These are phyloP conservation scores for Amanita pallidorosea DNA, from an alignment of 768 basidiomycete species.

Conservation along the genomic window DNA sequence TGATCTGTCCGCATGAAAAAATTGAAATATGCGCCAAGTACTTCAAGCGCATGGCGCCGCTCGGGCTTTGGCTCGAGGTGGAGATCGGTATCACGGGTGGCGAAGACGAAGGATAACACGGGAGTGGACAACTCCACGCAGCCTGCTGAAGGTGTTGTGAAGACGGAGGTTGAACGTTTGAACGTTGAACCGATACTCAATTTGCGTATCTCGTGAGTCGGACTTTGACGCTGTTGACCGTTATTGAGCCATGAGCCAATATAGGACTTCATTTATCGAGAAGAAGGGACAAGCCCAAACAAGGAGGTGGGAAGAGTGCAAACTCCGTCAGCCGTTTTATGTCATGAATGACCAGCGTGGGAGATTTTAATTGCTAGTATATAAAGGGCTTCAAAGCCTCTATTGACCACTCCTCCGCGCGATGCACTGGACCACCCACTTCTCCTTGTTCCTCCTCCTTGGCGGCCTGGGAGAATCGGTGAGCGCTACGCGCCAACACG, in stretches of 20 bases:
- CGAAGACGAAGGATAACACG: constrained; percentile 97
- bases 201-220: constrained; percentile 85
- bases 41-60: constrained; percentile 87
- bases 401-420: too few species aligned
- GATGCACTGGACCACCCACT: background rate
- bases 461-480: background rate
- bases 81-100: constrained; percentile 99
- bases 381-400: too few species aligned
- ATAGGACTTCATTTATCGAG: constrained; percentile 75
- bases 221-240: background rate
- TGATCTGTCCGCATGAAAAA: constrained; percentile 95
- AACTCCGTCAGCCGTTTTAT: too few species aligned
- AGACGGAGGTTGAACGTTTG: too few species aligned
- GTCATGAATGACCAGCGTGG: too few species aligned
- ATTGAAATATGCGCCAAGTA: constrained; percentile 90
- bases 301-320: too few species aligned
- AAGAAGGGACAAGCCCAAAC: constrained; percentile 98
- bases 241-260: background rate
- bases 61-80: constrained; percentile 99
- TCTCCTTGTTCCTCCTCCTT: background rate
- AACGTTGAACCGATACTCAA: constrained; percentile 96
- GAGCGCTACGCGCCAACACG: background rate
- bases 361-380: too few species aligned
- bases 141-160: constrained; percentile 95
- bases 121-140: constrained; percentile 94